Evolutionary conservation across 2,329 filamentous ascomycete species (phyloP).

Genomic region (Neonectria magnoliae): DNA sequence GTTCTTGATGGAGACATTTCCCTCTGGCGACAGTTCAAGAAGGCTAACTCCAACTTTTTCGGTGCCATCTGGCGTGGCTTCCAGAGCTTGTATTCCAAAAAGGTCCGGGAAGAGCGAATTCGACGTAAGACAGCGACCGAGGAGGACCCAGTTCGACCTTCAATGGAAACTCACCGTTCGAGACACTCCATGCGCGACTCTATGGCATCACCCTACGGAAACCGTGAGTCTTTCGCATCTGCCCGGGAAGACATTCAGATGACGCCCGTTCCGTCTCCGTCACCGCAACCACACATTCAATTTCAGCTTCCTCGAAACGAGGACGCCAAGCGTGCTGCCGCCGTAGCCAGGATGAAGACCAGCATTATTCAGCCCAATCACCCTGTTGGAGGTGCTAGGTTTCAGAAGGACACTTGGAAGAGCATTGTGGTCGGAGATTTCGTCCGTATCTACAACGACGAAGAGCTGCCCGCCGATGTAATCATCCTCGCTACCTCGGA

Average conservation of each 20-base stretch:
- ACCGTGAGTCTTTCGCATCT: constrained; percentile 63
- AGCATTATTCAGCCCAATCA: constrained; percentile 78
- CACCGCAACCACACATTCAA: constrained; percentile 57
- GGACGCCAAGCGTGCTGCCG: constrained; percentile 48
- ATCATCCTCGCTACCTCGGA: constrained; percentile 94
- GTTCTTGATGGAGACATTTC: constrained; percentile 88
- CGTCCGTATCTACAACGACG: constrained; percentile 94
- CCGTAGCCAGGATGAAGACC: constrained; percentile 58
- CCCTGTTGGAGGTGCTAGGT: constrained; percentile 76
- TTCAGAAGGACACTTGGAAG: constrained; percentile 96
- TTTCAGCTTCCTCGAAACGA: constrained; percentile 53
- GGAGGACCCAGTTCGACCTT: constrained; percentile 69
- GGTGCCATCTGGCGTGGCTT: constrained; percentile 62
- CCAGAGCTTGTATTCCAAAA: constrained; percentile 60
- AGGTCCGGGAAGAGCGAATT: constrained; percentile 59
- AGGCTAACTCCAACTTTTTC: constrained; percentile 75
- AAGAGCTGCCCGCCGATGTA: constrained; percentile 93
- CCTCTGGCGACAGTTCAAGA: constrained; percentile 89
- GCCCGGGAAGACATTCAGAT: constrained; percentile 84
- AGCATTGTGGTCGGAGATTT: constrained; percentile 95
- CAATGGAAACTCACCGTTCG: constrained; percentile 54
- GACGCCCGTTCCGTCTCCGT: constrained; percentile 90
- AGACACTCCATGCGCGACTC: constrained; percentile 50
- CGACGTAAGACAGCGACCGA: constrained; percentile 53
- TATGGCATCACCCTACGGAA: constrained; percentile 61